These are phyloP conservation scores for Yamadazyma spencermartinsiae DNA, from an alignment of 1,139 yeast genomes.

Conservation along the genomic window DNA sequence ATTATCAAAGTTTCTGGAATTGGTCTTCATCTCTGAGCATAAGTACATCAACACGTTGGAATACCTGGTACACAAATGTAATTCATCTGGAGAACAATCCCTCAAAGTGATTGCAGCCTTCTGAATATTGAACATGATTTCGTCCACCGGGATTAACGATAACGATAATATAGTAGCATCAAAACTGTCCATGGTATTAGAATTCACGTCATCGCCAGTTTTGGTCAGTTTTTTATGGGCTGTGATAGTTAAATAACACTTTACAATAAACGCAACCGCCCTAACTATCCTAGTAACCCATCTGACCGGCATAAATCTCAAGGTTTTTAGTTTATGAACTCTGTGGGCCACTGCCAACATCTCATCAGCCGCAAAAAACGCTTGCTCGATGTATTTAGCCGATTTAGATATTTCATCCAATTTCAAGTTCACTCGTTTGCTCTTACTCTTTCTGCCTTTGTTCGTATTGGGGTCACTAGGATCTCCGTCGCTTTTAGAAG, in stretches of 20 bases:
- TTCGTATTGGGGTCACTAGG: conserved; percentile 12
- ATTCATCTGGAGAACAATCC: conserved; percentile 87
- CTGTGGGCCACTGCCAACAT: conserved; percentile 71
- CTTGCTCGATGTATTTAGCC: conserved; percentile 77
- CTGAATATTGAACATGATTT: conserved; percentile 66
- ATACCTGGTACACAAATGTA: conserved; percentile 79
- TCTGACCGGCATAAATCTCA: conserved; percentile 82
- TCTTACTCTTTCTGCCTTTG: conserved; percentile 18
- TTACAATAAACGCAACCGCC: conserved; percentile 87
- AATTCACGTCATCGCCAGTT: conserved; percentile 21
- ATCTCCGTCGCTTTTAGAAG: conserved; percentile 20
- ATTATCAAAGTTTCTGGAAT: conserved; percentile 22
- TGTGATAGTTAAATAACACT: conserved; percentile 72
- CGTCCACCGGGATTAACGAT: conserved; percentile 68
- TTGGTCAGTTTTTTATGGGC: conserved; percentile 37
- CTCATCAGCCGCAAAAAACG: conserved; percentile 83
- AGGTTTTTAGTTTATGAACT: conserved; percentile 61
- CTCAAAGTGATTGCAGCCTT: conserved; percentile 72
- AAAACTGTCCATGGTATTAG: conserved; percentile 29
- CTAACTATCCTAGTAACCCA: conserved; percentile 90
- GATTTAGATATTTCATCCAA: conserved; percentile 72
- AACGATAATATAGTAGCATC: conserved; percentile 58
- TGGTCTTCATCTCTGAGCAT: conserved; percentile 69
- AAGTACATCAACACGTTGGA: conserved; percentile 78
- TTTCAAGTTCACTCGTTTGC: conserved; percentile 37